These are phyloP conservation scores for Paecilomyces dactylethromorphus DNA, from an alignment of 2,329 filamentous ascomycete species.

Conservation along the genomic window DNA sequence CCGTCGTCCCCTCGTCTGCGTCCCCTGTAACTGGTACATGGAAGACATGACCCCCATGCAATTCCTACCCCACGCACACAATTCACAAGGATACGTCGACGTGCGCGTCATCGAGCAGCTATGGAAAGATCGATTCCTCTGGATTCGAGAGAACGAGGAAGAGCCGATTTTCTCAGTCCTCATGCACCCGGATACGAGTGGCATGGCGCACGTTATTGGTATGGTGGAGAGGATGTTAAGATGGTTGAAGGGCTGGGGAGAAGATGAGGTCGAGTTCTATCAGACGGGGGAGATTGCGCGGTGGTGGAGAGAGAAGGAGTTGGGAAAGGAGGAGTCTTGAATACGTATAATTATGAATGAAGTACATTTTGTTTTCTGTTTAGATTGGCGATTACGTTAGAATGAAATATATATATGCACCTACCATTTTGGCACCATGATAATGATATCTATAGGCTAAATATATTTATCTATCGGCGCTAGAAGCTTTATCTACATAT, in stretches of 20 bases:
- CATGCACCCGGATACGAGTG: slow-evolving; percentile 53
- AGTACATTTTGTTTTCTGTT: not conserved
- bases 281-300: slow-evolving; percentile 22
- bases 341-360: not conserved
- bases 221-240: slow-evolving; percentile 48
- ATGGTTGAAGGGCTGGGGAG: slow-evolving; percentile 41
- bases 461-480: too few relatives aligned
- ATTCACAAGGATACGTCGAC: slow-evolving; percentile 54
- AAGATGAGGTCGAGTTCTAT: slow-evolving; percentile 24
- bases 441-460: too few relatives aligned
- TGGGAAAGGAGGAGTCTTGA: not conserved
- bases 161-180: slow-evolving; percentile 45
- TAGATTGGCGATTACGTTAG: too few relatives aligned
- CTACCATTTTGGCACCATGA: too few relatives aligned
- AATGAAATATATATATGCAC: too few relatives aligned
- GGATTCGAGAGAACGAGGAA: slow-evolving; percentile 42
- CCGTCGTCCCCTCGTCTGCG: slow-evolving; percentile 30
- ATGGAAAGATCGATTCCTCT: slow-evolving; percentile 56
- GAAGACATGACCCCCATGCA: slow-evolving; percentile 43
- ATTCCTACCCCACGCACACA: slow-evolving; percentile 38
- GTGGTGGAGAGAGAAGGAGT: slow-evolving; percentile 19
- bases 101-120: slow-evolving; percentile 52
- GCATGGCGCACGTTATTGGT: slow-evolving; percentile 55
- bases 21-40: slow-evolving; percentile 42
- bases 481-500: too few relatives aligned